phyloP scores from a whole-genome alignment of 2,329 filamentous ascomycete genomes.

The Bipolaris zeicola region DNA sequence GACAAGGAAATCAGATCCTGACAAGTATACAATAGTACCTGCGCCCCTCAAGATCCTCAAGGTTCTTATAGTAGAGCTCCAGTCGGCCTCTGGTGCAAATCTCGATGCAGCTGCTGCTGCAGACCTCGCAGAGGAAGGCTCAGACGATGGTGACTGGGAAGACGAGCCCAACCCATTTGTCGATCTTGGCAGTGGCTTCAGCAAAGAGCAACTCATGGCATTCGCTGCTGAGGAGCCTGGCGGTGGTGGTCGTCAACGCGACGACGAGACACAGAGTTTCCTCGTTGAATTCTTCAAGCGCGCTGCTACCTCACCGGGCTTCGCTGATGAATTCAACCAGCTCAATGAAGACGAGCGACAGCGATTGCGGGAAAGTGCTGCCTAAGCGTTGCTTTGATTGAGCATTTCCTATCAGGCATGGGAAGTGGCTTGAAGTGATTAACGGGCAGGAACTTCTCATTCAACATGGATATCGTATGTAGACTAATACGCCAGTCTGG shows the following conservation, averaged over 20 bases:
- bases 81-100: slow-evolving; percentile 73
- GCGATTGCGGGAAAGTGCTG: slow-evolving; percentile 52
- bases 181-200: slow-evolving; percentile 68
- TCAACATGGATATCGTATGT: not conserved
- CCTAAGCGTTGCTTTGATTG: slow-evolving; percentile 11
- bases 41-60: slow-evolving; percentile 95
- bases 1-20: slow-evolving; percentile 67
- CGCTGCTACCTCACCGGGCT: slow-evolving; percentile 59
- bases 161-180: slow-evolving; percentile 75
- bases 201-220: slow-evolving; percentile 74
- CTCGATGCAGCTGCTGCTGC: slow-evolving; percentile 65
- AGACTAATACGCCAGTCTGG: no score
- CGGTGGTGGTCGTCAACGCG: slow-evolving; percentile 64
- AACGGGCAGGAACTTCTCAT: no score
- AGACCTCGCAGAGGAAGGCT: slow-evolving; percentile 72
- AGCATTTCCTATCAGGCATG: not conserved
- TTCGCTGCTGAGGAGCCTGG: slow-evolving; percentile 64
- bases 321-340: slow-evolving; percentile 60
- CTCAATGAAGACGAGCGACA: slow-evolving; percentile 61
- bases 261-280: slow-evolving; percentile 90
- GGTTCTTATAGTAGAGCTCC: slow-evolving; percentile 88
- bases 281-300: slow-evolving; percentile 78
- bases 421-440: not conserved
- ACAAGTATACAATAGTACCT: slow-evolving; percentile 84
- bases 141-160: slow-evolving; percentile 71